Conservation (phyloP, 257 asterid genomes). For the Gentiana straminea region DNA sequence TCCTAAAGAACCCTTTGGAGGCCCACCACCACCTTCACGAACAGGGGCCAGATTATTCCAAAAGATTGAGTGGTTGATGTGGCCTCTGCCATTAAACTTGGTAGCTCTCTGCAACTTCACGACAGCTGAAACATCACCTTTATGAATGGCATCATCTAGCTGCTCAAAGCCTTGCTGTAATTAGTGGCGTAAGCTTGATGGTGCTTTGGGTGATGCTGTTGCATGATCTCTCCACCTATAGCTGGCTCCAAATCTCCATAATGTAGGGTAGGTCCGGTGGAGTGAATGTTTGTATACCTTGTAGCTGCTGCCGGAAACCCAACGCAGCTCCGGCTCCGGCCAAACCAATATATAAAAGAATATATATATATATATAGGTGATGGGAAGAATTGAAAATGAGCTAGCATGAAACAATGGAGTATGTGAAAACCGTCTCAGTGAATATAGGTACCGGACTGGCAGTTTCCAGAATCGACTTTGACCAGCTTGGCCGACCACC, state of each 20-base stretch:
- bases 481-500: no score
- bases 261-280: constrained; percentile 79
- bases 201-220: constrained; percentile 93
- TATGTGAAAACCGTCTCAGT: no score
- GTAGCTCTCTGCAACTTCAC: constrained; percentile 84
- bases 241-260: constrained; percentile 86
- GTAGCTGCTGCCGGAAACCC: constrained; percentile 32
- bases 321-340: constrained; percentile 13
- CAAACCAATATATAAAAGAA: no score
- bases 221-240: constrained; percentile 85
- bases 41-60: constrained; percentile 74
- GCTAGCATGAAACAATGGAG: no score
- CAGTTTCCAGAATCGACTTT: no score
- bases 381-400: no score
- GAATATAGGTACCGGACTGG: no score
- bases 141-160: constrained; percentile 58
- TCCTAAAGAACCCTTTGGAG: constrained; percentile 59
- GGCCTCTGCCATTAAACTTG: constrained; percentile 99
- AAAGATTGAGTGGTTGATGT: constrained; percentile 76
- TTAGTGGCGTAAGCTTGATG: constrained; percentile 86
- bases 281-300: constrained; percentile 52
- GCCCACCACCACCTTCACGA: constrained; percentile 75
- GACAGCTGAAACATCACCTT: constrained; percentile 53
- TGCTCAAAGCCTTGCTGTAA: constrained; percentile 83
- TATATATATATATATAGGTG: no score